These are phyloP conservation scores for Telopea speciosissima DNA, from an alignment of 177 flowering plant genomes.

Conservation along the genomic window DNA sequence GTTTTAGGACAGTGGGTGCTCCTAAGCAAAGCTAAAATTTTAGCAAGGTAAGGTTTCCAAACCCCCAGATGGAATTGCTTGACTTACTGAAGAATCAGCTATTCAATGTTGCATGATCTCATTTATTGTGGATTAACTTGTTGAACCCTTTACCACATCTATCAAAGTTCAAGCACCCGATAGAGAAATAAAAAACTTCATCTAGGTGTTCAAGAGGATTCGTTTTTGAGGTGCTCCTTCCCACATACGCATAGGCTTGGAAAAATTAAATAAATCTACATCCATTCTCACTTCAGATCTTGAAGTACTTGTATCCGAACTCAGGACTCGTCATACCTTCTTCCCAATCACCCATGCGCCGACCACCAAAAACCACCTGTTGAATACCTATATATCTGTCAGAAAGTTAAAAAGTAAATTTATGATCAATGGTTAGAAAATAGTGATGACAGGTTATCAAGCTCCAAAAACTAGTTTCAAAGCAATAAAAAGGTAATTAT, in stretches of 20 bases:
- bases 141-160: neutral
- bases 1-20: too few relatives aligned
- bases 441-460: neutral
- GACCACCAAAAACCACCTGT: constrained; percentile 84
- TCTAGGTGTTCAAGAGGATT: neutral
- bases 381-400: constrained; percentile 79
- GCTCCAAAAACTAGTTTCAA: neutral
- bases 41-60: too few relatives aligned
- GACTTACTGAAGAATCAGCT: neutral
- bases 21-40: too few relatives aligned
- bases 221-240: too few relatives aligned
- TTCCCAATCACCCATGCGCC: constrained; percentile 82
- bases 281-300: constrained; percentile 38
- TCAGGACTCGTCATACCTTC: constrained; percentile 79
- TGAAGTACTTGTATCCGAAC: constrained; percentile 72
- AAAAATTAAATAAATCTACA: neutral
- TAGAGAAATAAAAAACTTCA: neutral
- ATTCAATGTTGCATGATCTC: neutral
- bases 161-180: neutral
- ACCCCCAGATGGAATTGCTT: neutral
- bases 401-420: neutral
- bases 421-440: too few relatives aligned
- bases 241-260: too few relatives aligned
- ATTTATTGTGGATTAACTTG: neutral
- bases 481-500: neutral